Evolutionary conservation across 768 basidiomycete genomes (phyloP).

Genomic region (Boletellus ananiceps): DNA sequence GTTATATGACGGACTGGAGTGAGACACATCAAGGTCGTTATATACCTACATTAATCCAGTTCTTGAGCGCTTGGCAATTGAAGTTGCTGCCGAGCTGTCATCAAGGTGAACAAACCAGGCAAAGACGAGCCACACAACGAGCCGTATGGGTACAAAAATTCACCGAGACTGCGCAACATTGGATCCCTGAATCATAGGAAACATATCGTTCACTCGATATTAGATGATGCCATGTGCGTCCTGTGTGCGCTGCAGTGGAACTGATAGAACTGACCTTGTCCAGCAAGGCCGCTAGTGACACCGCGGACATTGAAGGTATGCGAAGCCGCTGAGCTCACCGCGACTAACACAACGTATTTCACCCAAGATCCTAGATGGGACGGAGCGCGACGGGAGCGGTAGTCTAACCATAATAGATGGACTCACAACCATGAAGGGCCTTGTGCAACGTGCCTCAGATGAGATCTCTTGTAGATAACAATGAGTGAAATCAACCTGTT

Average conservation of each 20-base stretch:
- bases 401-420: background rate
- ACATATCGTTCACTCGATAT: background rate
- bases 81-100: slow-evolving; percentile 3
- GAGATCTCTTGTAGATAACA: slow-evolving; percentile 10
- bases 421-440: slow-evolving; percentile 1
- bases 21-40: slow-evolving; percentile 21
- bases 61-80: slow-evolving; percentile 2
- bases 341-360: background rate
- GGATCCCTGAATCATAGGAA: background rate
- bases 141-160: background rate
- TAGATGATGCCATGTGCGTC: no score
- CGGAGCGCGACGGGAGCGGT: slow-evolving; percentile 23
- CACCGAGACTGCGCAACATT: background rate
- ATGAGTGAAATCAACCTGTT: background rate
- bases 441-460: slow-evolving; percentile 15
- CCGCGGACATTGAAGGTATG: slow-evolving; percentile 9
- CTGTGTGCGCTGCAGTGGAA: background rate
- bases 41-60: slow-evolving; percentile 18
- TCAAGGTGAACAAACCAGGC: slow-evolving; percentile 3
- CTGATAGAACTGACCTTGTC: background rate
- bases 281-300: background rate
- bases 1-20: slow-evolving; percentile 17
- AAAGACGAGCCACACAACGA: background rate
- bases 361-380: background rate
- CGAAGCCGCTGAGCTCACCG: background rate